phyloP scores from a whole-genome alignment of 2,329 filamentous ascomycete genomes.

The Fusarium sulawesiense region DNA sequence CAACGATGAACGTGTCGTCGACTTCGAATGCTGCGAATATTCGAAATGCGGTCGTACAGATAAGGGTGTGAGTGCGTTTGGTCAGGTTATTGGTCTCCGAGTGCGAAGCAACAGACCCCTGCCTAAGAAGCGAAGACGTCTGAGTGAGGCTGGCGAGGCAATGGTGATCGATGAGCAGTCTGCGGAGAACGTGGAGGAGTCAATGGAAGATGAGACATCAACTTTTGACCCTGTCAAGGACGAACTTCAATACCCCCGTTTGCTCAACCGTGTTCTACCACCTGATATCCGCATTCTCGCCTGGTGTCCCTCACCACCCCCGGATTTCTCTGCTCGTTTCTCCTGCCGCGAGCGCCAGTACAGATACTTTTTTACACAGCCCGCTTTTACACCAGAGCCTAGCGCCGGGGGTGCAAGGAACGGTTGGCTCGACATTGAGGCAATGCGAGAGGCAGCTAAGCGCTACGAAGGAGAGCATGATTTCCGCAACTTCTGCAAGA shows the following conservation, averaged over 20 bases:
- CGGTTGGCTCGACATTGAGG: constrained; percentile 87
- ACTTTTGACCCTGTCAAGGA: constrained; percentile 76
- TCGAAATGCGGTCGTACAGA: constrained; percentile 96
- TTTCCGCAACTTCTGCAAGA: constrained; percentile 96
- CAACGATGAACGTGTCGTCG: constrained; percentile 69
- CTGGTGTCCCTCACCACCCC: constrained; percentile 87
- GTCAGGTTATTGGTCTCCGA: constrained; percentile 87
- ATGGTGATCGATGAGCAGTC: constrained; percentile 36
- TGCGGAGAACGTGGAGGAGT: constrained; percentile 23
- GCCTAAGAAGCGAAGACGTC: constrained; percentile 46
- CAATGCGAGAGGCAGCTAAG: constrained; percentile 85
- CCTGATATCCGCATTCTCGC: constrained; percentile 90
- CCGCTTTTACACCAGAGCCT: constrained; percentile 77
- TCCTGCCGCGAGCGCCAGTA: constrained; percentile 92
- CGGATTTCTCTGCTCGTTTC: constrained; percentile 89
- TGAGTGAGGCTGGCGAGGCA: constrained; percentile 40
- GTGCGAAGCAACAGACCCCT: constrained; percentile 83
- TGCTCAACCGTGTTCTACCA: constrained; percentile 89
- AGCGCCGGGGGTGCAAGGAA: constrained; percentile 58
- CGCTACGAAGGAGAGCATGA: constrained; percentile 87
- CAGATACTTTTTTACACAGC: constrained; percentile 97
- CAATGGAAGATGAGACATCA: constrained; percentile 29
- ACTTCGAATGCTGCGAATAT: constrained; percentile 88
- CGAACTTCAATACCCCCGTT: constrained; percentile 84
- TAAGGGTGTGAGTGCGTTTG: constrained; percentile 93